Evolutionary conservation across 202 grass and related monocot species (phyloP).

Genomic region (Schoenoplectus tabernaemontani): DNA sequence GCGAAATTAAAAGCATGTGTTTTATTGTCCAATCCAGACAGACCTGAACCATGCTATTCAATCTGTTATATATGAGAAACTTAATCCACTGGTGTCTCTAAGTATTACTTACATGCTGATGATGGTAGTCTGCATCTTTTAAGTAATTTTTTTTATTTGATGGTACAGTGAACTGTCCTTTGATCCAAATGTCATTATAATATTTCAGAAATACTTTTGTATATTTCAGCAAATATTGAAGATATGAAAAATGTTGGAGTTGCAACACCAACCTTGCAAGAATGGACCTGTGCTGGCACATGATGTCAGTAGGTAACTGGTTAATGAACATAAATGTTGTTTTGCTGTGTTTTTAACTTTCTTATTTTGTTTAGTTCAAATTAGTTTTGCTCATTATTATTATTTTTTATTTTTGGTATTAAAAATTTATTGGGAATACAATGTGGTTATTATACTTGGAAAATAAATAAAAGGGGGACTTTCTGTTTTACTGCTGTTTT

Average conservation of each 20-base stretch:
- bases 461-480: too few relatives aligned
- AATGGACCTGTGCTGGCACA: constrained; percentile 45
- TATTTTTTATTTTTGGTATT: not conserved
- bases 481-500: too few relatives aligned
- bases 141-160: not conserved
- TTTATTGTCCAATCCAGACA: not conserved
- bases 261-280: constrained; percentile 61
- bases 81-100: not conserved
- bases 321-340: not conserved
- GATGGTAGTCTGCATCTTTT: not conserved
- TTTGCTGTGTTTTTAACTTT: not conserved
- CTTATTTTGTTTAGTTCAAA: not conserved
- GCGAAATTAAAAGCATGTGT: not conserved
- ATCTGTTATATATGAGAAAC: not conserved
- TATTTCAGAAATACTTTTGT: not conserved
- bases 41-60: not conserved
- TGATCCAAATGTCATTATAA: not conserved
- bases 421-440: not conserved
- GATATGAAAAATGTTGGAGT: constrained; percentile 88
- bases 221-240: constrained; percentile 65
- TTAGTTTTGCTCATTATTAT: not conserved
- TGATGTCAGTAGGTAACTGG: constrained; percentile 6
- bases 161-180: not conserved
- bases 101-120: not conserved
- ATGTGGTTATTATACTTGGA: not conserved